These are phyloP conservation scores for Epichloe elymi DNA, from an alignment of 2,329 filamentous ascomycete species.

Conservation along the genomic window DNA sequence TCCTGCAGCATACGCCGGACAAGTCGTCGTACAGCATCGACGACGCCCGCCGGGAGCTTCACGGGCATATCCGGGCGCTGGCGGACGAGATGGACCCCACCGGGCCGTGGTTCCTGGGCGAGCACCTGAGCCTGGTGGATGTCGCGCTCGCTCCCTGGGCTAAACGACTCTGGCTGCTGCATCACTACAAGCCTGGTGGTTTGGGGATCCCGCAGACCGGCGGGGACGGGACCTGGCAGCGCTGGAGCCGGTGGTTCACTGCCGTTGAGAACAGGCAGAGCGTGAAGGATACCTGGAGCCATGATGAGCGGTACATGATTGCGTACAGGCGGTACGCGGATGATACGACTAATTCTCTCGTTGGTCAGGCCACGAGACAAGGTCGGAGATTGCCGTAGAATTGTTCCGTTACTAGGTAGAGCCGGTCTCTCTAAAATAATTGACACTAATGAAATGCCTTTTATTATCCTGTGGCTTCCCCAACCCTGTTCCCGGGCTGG, in stretches of 20 bases:
- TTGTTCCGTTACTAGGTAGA: neutral
- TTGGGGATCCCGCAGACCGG: conserved; percentile 34
- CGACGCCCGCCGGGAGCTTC: conserved; percentile 43
- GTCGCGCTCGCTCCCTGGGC: conserved; percentile 62
- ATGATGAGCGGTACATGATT: conserved; percentile 50
- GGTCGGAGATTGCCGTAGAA: conserved; percentile 44
- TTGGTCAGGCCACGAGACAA: conserved; percentile 48
- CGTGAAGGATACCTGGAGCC: conserved; percentile 54
- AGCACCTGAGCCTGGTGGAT: conserved; percentile 53
- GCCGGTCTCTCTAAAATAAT: too few relatives aligned
- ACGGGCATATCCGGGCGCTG: conserved; percentile 45
- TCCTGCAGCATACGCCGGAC: conserved; percentile 40
- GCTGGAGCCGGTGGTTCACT: conserved; percentile 52
- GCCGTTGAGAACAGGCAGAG: conserved; percentile 48
- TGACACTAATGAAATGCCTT: too few relatives aligned
- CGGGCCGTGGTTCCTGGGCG: conserved; percentile 53
- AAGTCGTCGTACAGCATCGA: conserved; percentile 35
- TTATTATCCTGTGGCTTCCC: too few relatives aligned
- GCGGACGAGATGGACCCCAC: conserved; percentile 44
- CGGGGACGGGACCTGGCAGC: conserved; percentile 45
- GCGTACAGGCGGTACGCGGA: conserved; percentile 58
- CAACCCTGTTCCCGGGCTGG: too few relatives aligned
- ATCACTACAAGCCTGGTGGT: conserved; percentile 55
- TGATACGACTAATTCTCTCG: conserved; percentile 47
- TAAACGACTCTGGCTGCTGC: conserved; percentile 57